Evolutionary conservation across 1,139 yeast species (phyloP), one percentile per base, ranked within the genome.

Genomic region (Meyerozyma athensensis): DNA sequence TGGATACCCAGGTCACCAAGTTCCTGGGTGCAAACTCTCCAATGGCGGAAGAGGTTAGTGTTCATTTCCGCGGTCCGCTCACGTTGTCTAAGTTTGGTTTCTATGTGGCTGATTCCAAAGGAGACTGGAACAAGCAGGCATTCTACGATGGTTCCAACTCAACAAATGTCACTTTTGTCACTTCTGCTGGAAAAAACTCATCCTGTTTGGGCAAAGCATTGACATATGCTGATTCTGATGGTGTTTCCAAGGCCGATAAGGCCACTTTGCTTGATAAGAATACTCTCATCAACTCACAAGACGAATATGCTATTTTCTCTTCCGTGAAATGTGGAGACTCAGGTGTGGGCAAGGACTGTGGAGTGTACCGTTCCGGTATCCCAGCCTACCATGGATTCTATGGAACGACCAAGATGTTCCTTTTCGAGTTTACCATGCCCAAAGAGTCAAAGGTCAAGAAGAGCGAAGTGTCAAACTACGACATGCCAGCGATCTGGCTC

Each of bases 401-500:
- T 37, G 90, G 90, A 44, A 63, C 76, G 39, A 65, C 75, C 56
- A 90, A 89, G 72, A 79, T 90, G 67, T 90, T 90, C 59, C 75
- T 86, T 49, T 86, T 92, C 59, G 96, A 89, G 64, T 90, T 92
- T 65, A 67, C 74, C 53, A 90, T 90, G 97, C 97, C 98, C 37
- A 63, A 72, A 39, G 95, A 85, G 50, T 46, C 65, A 33, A 54
- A 66, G 16, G 60, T 53, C 22, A 49, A 61, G 21, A 39, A 63
- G 21, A 50, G 54, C 36, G 60, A 68, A 31, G 68, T 68, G 47
- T 74, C 80, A 56, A 72, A 73, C 53, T 76, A 74, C 56, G 90
- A 90, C 60, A 87, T 89, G 96, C 97, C 97, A 40, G 97, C 97
- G 31, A 80, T 90, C 54, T 90, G 97, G 98, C 70, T 90, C 56